Conservation (phyloP, 2,329 filamentous ascomycete species). For the Trichoderma hamatum region DNA sequence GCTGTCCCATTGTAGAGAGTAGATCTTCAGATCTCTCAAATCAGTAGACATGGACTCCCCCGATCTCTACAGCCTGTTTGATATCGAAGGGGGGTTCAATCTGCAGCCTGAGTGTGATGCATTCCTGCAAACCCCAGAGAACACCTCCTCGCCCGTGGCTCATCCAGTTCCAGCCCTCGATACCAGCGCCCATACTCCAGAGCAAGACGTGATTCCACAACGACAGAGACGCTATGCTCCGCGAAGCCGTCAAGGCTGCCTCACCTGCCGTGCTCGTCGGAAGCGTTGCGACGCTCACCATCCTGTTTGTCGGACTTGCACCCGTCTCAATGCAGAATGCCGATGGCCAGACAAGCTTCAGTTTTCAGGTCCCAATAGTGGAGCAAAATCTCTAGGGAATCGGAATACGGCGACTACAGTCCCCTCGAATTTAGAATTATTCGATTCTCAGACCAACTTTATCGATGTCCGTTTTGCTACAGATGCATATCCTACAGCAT, state of each 20-base stretch:
- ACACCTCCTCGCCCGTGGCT: not conserved
- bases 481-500: not conserved
- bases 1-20: too few species aligned
- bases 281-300: not conserved
- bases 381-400: not conserved
- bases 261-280: constrained; percentile 3
- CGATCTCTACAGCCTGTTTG: not conserved
- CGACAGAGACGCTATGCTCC: constrained; percentile 2
- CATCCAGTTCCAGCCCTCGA: not conserved
- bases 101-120: not conserved
- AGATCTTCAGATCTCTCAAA: not conserved
- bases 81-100: not conserved
- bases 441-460: not conserved
- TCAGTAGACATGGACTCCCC: not conserved
- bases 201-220: not conserved
- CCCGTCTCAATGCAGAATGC: not conserved
- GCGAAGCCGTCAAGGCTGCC: constrained; percentile 1
- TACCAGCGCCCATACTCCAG: not conserved
- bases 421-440: not conserved
- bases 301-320: not conserved
- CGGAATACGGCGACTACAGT: not conserved
- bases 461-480: not conserved
- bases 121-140: not conserved
- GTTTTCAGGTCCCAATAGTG: not conserved
- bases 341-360: not conserved